Conservation (phyloP, 305 asterid species). For the Fraxinus angustifolia region DNA sequence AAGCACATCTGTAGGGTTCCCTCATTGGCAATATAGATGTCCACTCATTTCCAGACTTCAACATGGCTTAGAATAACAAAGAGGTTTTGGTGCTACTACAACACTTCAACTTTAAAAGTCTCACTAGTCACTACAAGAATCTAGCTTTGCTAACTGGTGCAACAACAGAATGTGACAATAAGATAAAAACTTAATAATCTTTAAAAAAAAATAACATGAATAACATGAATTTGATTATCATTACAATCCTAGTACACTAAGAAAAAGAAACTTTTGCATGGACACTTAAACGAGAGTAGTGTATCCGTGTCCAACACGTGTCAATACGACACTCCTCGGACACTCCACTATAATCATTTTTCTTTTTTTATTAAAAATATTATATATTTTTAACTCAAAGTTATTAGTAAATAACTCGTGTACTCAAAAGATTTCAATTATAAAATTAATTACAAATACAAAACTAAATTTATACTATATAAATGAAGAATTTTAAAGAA, state of each 20-base stretch:
- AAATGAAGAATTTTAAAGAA: no score
- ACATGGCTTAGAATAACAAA: background rate
- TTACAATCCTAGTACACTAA: background rate
- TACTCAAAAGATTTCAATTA: background rate
- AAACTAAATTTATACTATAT: background rate
- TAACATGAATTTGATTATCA: background rate
- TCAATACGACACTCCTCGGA: background rate
- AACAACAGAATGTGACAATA: background rate
- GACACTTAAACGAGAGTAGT: background rate
- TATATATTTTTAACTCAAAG: background rate
- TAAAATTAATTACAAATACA: no score
- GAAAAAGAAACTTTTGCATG: background rate
- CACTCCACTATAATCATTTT: background rate
- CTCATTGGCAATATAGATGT: background rate
- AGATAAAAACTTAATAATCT: background rate
- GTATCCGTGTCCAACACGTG: background rate
- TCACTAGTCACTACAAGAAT: background rate
- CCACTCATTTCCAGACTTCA: background rate
- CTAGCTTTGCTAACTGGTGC: background rate
- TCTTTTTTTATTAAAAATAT: no score
- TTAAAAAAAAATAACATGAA: background rate
- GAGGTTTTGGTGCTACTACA: background rate
- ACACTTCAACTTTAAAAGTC: background rate
- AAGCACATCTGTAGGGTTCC: background rate
- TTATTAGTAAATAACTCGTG: background rate